Evolutionary conservation across 1,139 yeast genomes (phyloP).

Genomic region (Yamadazyma membranifaciens): DNA sequence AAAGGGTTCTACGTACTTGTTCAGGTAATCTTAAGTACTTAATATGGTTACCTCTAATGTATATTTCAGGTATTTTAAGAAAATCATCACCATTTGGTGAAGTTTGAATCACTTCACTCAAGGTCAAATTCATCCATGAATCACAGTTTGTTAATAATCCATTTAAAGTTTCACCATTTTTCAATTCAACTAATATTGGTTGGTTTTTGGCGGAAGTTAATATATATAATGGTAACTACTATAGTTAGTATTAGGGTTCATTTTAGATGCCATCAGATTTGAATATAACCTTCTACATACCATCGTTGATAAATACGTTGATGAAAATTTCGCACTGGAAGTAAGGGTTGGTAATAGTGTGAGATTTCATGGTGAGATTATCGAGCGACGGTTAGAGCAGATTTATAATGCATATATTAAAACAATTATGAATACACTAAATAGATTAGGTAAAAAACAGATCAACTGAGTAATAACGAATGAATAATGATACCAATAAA

Average conservation of each 20-base stretch:
- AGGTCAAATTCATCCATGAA: conserved; percentile 92
- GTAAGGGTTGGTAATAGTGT: no score
- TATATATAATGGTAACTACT: conserved; percentile 80
- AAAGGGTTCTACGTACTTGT: conserved; percentile 23
- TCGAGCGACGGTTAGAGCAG: no score
- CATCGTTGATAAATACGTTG: conserved; percentile 9
- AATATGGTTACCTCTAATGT: conserved; percentile 79
- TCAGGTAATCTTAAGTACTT: conserved; percentile 49
- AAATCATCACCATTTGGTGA: conserved; percentile 68
- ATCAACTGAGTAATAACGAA: neutral
- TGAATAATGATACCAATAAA: no score
- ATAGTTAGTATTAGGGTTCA: conserved; percentile 3
- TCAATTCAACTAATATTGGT: conserved; percentile 84
- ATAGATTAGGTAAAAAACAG: neutral
- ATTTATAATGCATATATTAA: no score
- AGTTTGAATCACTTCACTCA: conserved; percentile 74
- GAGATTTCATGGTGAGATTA: no score
- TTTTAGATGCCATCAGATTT: no score
- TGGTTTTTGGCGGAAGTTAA: conserved; percentile 90
- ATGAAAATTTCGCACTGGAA: conserved; percentile 10
- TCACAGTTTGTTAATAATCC: conserved; percentile 88
- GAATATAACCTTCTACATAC: conserved; percentile 6
- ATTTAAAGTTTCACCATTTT: conserved; percentile 85
- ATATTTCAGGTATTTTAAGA: conserved; percentile 70
- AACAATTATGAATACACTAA: neutral